Percentiles rank a stretch among this genome's conserved stretches.
Conservation (phyloP, 768 basidiomycete species). For the Agaricus sinodeliciosus region DNA sequence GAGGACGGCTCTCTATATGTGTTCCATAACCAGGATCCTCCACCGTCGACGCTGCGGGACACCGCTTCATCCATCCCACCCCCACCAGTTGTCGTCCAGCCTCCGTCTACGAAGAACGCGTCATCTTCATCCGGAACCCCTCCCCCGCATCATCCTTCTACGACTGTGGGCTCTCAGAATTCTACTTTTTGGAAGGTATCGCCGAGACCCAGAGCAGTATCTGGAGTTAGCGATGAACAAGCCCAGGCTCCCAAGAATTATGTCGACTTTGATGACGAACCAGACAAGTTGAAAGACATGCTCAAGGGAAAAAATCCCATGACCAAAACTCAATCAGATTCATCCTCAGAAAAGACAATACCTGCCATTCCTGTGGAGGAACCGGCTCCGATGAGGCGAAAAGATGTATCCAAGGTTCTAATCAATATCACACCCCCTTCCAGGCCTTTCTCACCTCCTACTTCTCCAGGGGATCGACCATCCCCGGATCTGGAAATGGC, state of each 20-base stretch:
- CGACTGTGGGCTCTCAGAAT: neutral
- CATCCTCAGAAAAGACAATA: constrained; percentile 15
- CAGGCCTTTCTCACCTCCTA: constrained; percentile 33
- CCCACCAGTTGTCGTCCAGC: constrained; percentile 12
- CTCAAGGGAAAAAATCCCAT: constrained; percentile 48
- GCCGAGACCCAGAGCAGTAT: constrained; percentile 58
- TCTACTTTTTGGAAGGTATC: constrained; percentile 45
- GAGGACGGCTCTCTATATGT: constrained; percentile 39
- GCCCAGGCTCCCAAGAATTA: constrained; percentile 75
- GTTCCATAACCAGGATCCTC: constrained; percentile 21
- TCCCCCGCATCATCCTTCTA: constrained; percentile 31
- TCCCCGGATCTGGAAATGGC: constrained; percentile 20
- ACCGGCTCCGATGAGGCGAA: constrained; percentile 20
- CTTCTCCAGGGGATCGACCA: constrained; percentile 26
- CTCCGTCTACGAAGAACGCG: constrained; percentile 16
- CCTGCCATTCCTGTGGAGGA: constrained; percentile 22
- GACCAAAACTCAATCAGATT: constrained; percentile 24
- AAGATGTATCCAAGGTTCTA: constrained; percentile 34
- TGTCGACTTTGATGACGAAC: constrained; percentile 79
- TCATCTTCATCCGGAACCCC: constrained; percentile 22
- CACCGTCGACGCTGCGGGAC: constrained; percentile 9
- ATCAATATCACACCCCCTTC: constrained; percentile 37
- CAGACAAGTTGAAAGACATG: constrained; percentile 68
- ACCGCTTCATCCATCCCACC: constrained; percentile 2
- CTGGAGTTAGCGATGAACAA: constrained; percentile 62